These are phyloP conservation scores for Myxozyma lipomycoides DNA, from an alignment of 805 yeast genomes.

Conservation along the genomic window DNA sequence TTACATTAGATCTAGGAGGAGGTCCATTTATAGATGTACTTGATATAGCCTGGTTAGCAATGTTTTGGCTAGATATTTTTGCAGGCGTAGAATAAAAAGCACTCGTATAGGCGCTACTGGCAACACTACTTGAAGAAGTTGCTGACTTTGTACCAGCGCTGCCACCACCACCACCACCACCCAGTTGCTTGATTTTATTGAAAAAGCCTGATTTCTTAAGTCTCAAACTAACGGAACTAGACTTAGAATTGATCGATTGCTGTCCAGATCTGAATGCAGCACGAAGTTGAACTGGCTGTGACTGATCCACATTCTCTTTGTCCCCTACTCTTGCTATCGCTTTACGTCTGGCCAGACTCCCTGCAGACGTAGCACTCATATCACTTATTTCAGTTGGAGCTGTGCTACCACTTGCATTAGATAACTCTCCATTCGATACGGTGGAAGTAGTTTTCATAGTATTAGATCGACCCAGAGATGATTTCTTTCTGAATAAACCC, in stretches of 20 bases:
- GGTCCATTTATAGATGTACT: not conserved
- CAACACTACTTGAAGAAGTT: slow-evolving; percentile 5
- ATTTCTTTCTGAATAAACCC: slow-evolving; percentile 10
- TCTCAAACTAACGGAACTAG: slow-evolving; percentile 27
- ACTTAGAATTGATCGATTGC: slow-evolving; percentile 3
- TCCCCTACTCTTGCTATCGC: slow-evolving; percentile 29
- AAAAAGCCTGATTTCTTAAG: slow-evolving; percentile 31
- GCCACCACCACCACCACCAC: slow-evolving; percentile 10
- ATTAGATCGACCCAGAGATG: slow-evolving; percentile 13
- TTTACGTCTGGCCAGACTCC: slow-evolving; percentile 73
- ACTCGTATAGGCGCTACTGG: not conserved
- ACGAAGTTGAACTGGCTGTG: slow-evolving; percentile 10
- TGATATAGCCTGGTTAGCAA: not conserved
- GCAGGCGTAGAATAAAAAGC: slow-evolving; percentile 7
- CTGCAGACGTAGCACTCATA: slow-evolving; percentile 85
- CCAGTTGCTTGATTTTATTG: slow-evolving; percentile 16
- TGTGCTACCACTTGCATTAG: slow-evolving; percentile 28
- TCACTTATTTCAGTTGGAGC: slow-evolving; percentile 48
- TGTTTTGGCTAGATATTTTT: not conserved
- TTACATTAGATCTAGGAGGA: not conserved
- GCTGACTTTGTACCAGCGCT: slow-evolving; percentile 3
- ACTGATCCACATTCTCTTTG: not conserved
- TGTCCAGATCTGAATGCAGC: slow-evolving; percentile 10
- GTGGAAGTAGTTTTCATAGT: slow-evolving; percentile 17
- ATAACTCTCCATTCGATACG: slow-evolving; percentile 16